Base-by-base conservation (phyloP, 805 yeast species). In the Saccharomycopsis fibuligera region DNA sequence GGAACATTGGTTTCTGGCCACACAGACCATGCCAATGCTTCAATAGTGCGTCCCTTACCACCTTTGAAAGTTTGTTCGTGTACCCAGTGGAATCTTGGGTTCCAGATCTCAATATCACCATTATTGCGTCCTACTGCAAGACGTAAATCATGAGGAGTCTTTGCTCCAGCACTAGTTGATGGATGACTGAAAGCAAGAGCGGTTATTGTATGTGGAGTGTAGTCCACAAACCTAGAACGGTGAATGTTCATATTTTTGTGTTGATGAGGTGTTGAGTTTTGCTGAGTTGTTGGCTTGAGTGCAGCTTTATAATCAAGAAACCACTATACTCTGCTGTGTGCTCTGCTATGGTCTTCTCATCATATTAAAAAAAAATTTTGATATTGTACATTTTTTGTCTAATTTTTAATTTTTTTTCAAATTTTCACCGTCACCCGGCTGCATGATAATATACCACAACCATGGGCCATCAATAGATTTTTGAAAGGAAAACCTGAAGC, bases 31-130 rank as follows among this genome's bases (percentile, higher is more conserved):
- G 82, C 82, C 6, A 93, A 65, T 0, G 95, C 96, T 68, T 93
- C 99, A 47, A 93, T 76, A 5, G 96, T 80, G 52, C 95, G 75
- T 24, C 84, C 95, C 49, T 74, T 73, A 2, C 95, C 88, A 10
- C 98, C 97, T 48, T 76, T 78, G 39, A 91, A 70, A 0, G 78
- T 69, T 19, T 66, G 63, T 60, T 93, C 97, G 55, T 86, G 88
- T 46, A 78, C 68, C 97, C 97, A 90, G 58, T 77, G 75, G 53
- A 74, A 72, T 58, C 81, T 73, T 36, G 96, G 96, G 63, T 87
- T 87, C 96, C 98, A 91, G 30, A 93, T 80, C 65, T 93, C 99
- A 51, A 93, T 85, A 60, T 90, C 90, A 35, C 99, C 99, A 62
- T 93, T 90, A 41, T 87, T 78, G 63, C 97, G 76, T 27, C 96